Percentiles rank a stretch among this genome's conserved stretches.
Evolutionary conservation across 2,329 filamentous ascomycete genomes (phyloP).

Genomic region (Ceratocystis harringtonii): DNA sequence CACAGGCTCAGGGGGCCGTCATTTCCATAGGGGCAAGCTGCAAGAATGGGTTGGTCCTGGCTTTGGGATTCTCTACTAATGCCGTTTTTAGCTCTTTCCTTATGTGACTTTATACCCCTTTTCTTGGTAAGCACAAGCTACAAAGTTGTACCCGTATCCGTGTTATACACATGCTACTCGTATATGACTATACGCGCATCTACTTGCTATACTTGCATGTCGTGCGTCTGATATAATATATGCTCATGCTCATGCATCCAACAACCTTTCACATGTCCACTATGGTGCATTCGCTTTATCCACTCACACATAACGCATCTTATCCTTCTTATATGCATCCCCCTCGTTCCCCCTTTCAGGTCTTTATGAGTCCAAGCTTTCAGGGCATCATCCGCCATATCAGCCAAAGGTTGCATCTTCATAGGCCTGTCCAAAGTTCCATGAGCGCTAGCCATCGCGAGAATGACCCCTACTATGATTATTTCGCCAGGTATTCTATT

Average conservation of each 20-base stretch:
- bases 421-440: neutral
- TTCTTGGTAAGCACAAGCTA: neutral
- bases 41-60: neutral
- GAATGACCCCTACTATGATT: neutral
- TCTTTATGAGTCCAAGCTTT: neutral
- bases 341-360: neutral
- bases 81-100: neutral
- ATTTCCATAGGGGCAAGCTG: neutral
- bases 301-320: neutral
- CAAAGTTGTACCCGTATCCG: too few relatives aligned
- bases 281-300: neutral
- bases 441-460: neutral
- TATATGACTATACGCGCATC: too few relatives aligned
- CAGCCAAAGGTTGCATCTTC: neutral
- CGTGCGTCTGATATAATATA: too few relatives aligned
- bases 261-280: neutral
- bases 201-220: too few relatives aligned
- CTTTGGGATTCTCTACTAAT: neutral
- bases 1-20: constrained; percentile 1
- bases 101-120: neutral
- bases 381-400: neutral
- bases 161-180: too few relatives aligned
- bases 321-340: neutral
- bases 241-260: neutral
- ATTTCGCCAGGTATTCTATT: neutral